These are phyloP conservation scores for Aspergillus biplanus DNA, from an alignment of 495 filamentous ascomycete species.

Conservation along the genomic window DNA sequence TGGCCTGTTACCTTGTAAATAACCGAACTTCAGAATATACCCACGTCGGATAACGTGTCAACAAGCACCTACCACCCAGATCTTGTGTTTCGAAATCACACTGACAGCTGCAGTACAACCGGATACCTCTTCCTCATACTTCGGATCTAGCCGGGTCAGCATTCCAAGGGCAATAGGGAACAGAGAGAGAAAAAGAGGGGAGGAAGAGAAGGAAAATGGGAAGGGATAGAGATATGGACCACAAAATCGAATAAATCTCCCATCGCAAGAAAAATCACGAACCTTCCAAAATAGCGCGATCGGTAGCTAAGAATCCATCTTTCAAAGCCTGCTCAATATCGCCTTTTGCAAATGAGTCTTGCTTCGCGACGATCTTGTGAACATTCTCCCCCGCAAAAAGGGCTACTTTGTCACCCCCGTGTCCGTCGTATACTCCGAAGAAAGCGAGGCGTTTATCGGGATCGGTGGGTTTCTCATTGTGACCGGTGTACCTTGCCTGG, in stretches of 20 bases:
- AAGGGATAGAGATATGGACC: constrained; percentile 1
- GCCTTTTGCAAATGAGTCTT: constrained; percentile 86
- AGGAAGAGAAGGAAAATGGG: background rate
- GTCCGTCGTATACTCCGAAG: constrained; percentile 98
- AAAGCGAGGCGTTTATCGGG: constrained; percentile 80
- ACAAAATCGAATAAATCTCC: background rate
- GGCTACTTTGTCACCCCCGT: constrained; percentile 96
- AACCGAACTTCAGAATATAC: background rate
- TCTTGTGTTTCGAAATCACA: constrained; percentile 85
- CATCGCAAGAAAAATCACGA: constrained; percentile 26
- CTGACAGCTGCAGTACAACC: constrained; percentile 94
- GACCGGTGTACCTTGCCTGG: constrained; percentile 61
- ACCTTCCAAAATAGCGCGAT: constrained; percentile 95
- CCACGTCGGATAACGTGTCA: constrained; percentile 3
- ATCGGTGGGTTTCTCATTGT: constrained; percentile 61
- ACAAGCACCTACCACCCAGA: constrained; percentile 78
- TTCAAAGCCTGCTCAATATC: constrained; percentile 95
- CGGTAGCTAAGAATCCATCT: constrained; percentile 95
- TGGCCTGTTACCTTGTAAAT: constrained; percentile 63
- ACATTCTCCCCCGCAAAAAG: constrained; percentile 90
- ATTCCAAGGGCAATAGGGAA: constrained; percentile 4
- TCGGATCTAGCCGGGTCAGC: constrained; percentile 69
- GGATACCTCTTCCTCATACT: constrained; percentile 96
- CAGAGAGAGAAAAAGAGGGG: background rate
- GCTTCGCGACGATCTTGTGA: constrained; percentile 90